Base-by-base conservation (phyloP, 352 stramenopile species). In the Sclerospora graminicola region DNA sequence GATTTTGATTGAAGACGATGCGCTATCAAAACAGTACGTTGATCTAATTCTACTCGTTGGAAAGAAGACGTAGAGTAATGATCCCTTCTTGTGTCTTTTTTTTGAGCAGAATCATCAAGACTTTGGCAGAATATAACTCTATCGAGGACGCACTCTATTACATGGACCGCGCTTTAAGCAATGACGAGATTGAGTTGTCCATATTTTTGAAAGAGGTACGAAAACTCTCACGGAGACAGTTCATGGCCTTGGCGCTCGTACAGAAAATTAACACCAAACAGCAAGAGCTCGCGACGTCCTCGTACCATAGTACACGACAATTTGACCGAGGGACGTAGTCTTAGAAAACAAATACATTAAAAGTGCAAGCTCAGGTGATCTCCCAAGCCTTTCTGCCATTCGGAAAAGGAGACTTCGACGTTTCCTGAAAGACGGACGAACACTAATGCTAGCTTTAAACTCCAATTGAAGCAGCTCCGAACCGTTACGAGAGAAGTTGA, bases 61-160 rank as follows among this genome's bases (percentile, higher is more conserved):
- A n/a, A n/a, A n/a, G n/a, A n/a, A n/a, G n/a, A n/a, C n/a, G n/a
- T n/a, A n/a, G n/a, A n/a, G n/a, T n/a, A n/a, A n/a, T n/a, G n/a
- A n/a, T n/a, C n/a, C n/a, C n/a, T n/a, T n/a, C n/a, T n/a, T n/a
- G n/a, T n/a, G n/a, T 26, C 21, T 6, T 3, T 26, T 3, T 26
- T 26, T 26, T 6, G 21, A 26, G 21, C 41, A 89, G 77, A 40
- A 56, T 94, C 43, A 56, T 95, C 31, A 63, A 70, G 26, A 80
- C 84, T 10, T 57, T 94, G 13, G 79, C 86, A 2, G 83, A 96
- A 42, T 78, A 90, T 49, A 67, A 93, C 27, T 68, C 86, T 13
- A 91, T 95, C 29, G 84, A 95, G 44, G 86, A 96, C 41, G 80
- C 80, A 16, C 72, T 96, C 21, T 96, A 95, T 62, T 94, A 95